Conservation (phyloP, 139 green algal genomes). For the Chlamydomonas applanata region DNA sequence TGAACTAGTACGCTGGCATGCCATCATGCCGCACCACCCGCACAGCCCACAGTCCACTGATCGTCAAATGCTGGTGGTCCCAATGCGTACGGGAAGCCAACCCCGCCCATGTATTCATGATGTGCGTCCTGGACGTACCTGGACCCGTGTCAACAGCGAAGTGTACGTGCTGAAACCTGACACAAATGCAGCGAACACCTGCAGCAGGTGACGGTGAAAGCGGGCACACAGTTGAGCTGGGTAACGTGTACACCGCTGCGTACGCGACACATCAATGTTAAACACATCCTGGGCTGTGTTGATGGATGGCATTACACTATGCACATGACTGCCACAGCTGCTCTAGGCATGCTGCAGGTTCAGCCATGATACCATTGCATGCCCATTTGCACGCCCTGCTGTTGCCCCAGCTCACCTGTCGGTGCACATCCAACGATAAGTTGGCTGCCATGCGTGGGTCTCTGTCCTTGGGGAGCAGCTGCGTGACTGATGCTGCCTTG, state of each 20-base stretch:
- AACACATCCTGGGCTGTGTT: neutral
- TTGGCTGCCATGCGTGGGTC: constrained; percentile 50
- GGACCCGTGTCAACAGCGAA: constrained; percentile 26
- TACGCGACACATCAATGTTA: neutral
- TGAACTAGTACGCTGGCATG: no score
- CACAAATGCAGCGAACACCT: constrained; percentile 45
- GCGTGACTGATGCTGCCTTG: constrained; percentile 20
- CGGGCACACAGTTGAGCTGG: neutral
- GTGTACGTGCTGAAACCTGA: constrained; percentile 41
- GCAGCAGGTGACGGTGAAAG: neutral
- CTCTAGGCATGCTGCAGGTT: neutral
- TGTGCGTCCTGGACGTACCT: constrained; percentile 8
- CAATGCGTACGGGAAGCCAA: no score
- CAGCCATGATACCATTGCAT: neutral
- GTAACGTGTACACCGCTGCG: neutral
- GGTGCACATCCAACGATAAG: constrained; percentile 43
- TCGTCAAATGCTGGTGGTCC: no score
- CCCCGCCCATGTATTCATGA: no score
- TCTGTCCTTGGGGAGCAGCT: constrained; percentile 27
- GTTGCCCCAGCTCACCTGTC: constrained; percentile 23
- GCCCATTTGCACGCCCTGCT: neutral
- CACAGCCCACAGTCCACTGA: no score
- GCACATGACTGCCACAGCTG: neutral
- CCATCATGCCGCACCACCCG: no score
- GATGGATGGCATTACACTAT: no score